Evolutionary conservation across 768 basidiomycete genomes (phyloP), one percentile per base, ranked within the genome.

Genomic region (Omphalotus guepiniiformis): DNA sequence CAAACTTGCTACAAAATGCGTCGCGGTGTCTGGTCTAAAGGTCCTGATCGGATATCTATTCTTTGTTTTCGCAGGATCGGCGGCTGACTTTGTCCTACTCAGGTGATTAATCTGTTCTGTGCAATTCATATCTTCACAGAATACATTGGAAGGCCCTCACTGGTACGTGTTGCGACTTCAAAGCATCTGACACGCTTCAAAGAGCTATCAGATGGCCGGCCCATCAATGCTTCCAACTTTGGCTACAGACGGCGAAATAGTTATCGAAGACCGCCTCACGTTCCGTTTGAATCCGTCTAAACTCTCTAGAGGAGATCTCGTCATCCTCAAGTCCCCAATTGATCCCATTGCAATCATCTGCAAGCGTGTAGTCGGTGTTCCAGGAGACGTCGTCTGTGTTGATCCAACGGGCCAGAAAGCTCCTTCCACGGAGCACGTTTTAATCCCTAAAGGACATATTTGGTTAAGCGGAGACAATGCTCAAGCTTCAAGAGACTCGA

Each of bases 401-500:
- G 93, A 98, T 62, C 94, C 94, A 16, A 85, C 84, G 3, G 86
- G 85, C 3, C 53, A 64, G 42, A 67, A 68, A 40, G 82, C 79
- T 7, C 79, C 83, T 8, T 80, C 82, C 9, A 74, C 73, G 13
- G 86, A 86, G 51, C 88, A 92, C 57, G 76, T 94, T 13, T 59
- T 82, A 22, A 68, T 97, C 8, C 95, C 95, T 1, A 78, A 77
- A 56, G 91, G 93, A 3, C 88, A 95, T 62, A 64, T 95, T 19
- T 97, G 95, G 95, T 72, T 95, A 25, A 78, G 72, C 41, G 96
- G 95, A 19, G 95, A 99, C 68, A 99, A 98, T 59, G 71, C 85
- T 35, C 72, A 79, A 21, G 74, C 72, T 54, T 93, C 93, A 28
- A 80, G 82, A 12, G 95, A 99, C 68, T 97, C 95, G 9, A 76